phyloP scores from a whole-genome alignment of 1,139 yeast species.

The Arxiozyma slooffiae region DNA sequence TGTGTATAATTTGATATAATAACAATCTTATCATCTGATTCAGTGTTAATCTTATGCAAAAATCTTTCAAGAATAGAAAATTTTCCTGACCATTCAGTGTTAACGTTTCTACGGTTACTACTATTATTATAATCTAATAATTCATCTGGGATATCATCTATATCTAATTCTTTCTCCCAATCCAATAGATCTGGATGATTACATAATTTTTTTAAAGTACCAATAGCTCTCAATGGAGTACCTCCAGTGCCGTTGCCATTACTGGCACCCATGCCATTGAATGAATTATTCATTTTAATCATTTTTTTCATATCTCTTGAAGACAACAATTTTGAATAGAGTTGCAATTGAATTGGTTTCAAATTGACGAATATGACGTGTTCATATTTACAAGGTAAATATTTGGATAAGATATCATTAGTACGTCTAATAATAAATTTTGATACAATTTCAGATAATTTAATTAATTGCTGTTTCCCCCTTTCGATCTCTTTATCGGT shows the following conservation, averaged over 20 bases:
- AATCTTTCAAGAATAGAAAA: constrained; percentile 57
- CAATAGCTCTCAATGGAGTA: constrained; percentile 87
- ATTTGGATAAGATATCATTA: constrained; percentile 86
- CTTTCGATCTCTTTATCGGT: constrained; percentile 62
- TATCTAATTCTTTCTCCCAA: constrained; percentile 67
- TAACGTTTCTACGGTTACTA: constrained; percentile 38
- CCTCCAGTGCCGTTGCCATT: constrained; percentile 39
- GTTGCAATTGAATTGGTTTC: constrained; percentile 61
- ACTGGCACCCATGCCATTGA: not conserved
- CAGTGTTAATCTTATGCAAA: constrained; percentile 60
- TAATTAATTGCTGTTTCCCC: constrained; percentile 66
- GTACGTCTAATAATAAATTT: constrained; percentile 91
- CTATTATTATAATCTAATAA: constrained; percentile 51
- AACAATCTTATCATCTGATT: constrained; percentile 90
- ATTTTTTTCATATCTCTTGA: constrained; percentile 71
- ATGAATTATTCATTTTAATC: constrained; percentile 30
- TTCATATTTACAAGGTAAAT: constrained; percentile 89
- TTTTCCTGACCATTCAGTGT: constrained; percentile 48
- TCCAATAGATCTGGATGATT: constrained; percentile 83
- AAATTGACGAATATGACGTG: constrained; percentile 86
- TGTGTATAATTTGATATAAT: constrained; percentile 90
- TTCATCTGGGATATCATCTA: constrained; percentile 37
- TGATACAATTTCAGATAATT: constrained; percentile 68
- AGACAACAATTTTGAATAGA: constrained; percentile 67
- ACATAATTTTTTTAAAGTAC: constrained; percentile 76